Conservation (phyloP, 2,329 filamentous ascomycete genomes). For the Elsinoe necatrix region DNA sequence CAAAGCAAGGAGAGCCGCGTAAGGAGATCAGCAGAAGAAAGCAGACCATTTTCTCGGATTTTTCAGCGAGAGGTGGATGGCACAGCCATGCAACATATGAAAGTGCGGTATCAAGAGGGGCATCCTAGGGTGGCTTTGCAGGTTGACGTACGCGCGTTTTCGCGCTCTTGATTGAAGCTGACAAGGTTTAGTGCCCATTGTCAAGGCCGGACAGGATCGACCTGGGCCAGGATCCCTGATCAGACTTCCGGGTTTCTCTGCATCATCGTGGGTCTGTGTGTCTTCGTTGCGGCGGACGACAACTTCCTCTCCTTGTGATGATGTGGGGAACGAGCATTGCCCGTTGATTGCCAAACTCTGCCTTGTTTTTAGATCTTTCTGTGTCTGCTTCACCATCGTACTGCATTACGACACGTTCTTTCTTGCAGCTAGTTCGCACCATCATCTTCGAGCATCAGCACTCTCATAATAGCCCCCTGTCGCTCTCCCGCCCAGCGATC, state of each 20-base stretch:
- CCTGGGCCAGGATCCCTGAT: neutral
- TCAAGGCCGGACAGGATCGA: neutral
- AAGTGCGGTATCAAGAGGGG: neutral
- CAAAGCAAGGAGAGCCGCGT: neutral
- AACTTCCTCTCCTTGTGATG: neutral
- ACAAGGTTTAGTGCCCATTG: neutral
- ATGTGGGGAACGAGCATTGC: constrained; percentile 4
- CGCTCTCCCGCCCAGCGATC: neutral
- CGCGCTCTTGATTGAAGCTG: neutral
- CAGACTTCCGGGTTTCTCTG: neutral
- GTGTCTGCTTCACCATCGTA: neutral
- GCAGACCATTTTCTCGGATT: neutral
- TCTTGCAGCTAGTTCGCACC: neutral
- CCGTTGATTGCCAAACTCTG: neutral
- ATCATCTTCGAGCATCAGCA: neutral
- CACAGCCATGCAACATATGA: constrained; percentile 3
- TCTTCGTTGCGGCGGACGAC: constrained; percentile 13
- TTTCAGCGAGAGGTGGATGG: neutral
- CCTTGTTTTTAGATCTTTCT: neutral
- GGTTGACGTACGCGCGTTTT: constrained; percentile 13
- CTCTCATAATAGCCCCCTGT: neutral
- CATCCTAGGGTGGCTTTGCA: constrained; percentile 7
- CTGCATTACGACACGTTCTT: neutral
- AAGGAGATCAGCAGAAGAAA: constrained; percentile 9
- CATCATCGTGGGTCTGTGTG: constrained; percentile 8